These are phyloP conservation scores for Brassica carinata DNA, from an alignment of 345 rosid genomes.

Conservation along the genomic window DNA sequence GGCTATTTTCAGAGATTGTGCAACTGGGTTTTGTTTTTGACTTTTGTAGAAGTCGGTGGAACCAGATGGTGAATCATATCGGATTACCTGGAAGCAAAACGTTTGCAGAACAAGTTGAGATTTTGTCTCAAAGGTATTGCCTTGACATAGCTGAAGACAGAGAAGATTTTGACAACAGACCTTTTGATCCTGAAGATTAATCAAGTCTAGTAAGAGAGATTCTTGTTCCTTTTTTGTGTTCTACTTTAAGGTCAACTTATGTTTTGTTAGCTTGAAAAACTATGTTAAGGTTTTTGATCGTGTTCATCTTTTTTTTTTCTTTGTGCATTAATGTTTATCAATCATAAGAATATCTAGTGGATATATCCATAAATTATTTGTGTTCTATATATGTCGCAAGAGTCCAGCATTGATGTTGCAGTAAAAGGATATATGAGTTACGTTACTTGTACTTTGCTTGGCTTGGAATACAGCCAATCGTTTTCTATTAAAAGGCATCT, in stretches of 20 bases:
- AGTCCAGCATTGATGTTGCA: too few species aligned
- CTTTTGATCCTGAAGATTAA: constrained; percentile 42
- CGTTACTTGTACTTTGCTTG: too few species aligned
- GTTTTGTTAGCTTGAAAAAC: neutral
- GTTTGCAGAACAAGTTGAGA: constrained; percentile 68
- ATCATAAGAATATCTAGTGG: too few species aligned
- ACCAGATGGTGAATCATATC: too few species aligned
- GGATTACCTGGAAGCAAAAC: constrained; percentile 32
- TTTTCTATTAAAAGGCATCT: too few species aligned
- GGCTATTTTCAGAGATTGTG: too few species aligned
- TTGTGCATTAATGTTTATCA: neutral
- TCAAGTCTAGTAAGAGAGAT: neutral
- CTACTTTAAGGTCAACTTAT: neutral
- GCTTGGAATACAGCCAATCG: too few species aligned
- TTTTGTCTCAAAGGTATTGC: constrained; percentile 57
- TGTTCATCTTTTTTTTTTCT: neutral
- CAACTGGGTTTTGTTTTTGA: too few species aligned
- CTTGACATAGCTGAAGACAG: constrained; percentile 63
- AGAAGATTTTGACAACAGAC: constrained; percentile 53
- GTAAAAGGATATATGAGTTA: too few species aligned
- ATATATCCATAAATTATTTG: too few species aligned
- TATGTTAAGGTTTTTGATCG: neutral
- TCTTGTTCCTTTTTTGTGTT: neutral
- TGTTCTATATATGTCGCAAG: too few species aligned
- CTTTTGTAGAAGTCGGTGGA: too few species aligned